phyloP scores from a whole-genome alignment of 1,284 basidiomycete genomes.

The Thelephora terrestris region DNA sequence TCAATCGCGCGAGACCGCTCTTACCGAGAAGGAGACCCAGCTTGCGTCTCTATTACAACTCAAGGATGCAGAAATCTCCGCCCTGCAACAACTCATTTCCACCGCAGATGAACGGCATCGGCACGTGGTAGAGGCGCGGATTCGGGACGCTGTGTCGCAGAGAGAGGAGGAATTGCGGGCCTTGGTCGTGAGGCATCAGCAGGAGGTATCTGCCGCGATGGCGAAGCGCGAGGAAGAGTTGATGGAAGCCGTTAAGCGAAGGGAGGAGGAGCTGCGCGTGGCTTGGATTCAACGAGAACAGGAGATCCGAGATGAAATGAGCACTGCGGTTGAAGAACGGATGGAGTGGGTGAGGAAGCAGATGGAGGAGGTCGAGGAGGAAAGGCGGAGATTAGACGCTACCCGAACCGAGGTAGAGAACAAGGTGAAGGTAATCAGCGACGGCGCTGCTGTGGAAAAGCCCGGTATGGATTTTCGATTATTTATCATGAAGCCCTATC shows the following conservation, averaged over 20 bases:
- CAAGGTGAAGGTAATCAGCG: conserved; percentile 23
- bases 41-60: conserved; percentile 35
- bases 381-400: conserved; percentile 38
- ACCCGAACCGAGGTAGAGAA: conserved; percentile 37
- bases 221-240: conserved; percentile 59
- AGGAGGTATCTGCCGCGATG: conserved; percentile 63
- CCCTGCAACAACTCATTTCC: conserved; percentile 34
- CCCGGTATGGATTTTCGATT: neutral
- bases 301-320: conserved; percentile 40
- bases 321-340: conserved; percentile 38
- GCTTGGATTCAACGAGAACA: conserved; percentile 52
- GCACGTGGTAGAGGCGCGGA: conserved; percentile 29
- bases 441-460: neutral
- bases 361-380: conserved; percentile 41
- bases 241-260: conserved; percentile 36
- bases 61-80: conserved; percentile 49
- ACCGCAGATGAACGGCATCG: conserved; percentile 28
- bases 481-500: neutral
- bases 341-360: conserved; percentile 40
- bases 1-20: conserved; percentile 40
- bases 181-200: conserved; percentile 55
- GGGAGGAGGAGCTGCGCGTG: conserved; percentile 34
- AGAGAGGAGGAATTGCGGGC: conserved; percentile 62
- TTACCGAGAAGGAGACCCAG: conserved; percentile 46
- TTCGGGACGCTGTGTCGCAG: conserved; percentile 49